Evolutionary conservation across 768 basidiomycete genomes (phyloP), one percentile per base, ranked within the genome.

Genomic region (Tephrocybe sp.): DNA sequence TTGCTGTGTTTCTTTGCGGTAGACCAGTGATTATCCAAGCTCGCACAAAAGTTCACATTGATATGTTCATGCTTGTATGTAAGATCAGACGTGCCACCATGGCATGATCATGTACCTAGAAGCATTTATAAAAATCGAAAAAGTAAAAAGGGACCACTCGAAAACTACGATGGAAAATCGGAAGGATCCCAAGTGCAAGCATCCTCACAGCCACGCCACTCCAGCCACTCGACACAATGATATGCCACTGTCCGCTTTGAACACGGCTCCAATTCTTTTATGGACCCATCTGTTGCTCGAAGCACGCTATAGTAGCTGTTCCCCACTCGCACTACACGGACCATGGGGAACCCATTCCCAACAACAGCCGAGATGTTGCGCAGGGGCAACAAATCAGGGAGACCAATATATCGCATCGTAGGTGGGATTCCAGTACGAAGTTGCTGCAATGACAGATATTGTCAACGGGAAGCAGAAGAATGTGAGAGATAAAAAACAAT

Each of bases 191-290:
- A 45, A 9, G 47, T 25, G 47, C 52, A 54, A 23, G 82, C 83
- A 52, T 83, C 79, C 53, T 77, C 77, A 54, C 84, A 86, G 0
- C 78, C 82, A 30, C 77, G 62, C 71, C 81, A 82, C 61, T 84
- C 82, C 19, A 87, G 67, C 83, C 83, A 85, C 57, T 85, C 82
- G 15, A 63, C 65, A 3, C 73, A 70, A 52, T 82, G 77, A 54
- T 79, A 80, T 53, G 68, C 64, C 18, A 70, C 75, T 30, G 80
- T 68, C 51, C 76, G 64, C 49, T 73, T 74, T 4, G 83, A 75
- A 79, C 83, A 86, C 48, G 74, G 75, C 44, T 79, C 80, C 25
- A 81, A 59, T 50, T 78, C 74, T 43, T 62, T 50, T 21, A 72
- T 49, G 31, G 55, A 40, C 1, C 66, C 73, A 24, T 69, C 67